These are phyloP conservation scores for Aureobasidium pullulans DNA, from an alignment of 2,329 filamentous ascomycete genomes.

Conservation along the genomic window DNA sequence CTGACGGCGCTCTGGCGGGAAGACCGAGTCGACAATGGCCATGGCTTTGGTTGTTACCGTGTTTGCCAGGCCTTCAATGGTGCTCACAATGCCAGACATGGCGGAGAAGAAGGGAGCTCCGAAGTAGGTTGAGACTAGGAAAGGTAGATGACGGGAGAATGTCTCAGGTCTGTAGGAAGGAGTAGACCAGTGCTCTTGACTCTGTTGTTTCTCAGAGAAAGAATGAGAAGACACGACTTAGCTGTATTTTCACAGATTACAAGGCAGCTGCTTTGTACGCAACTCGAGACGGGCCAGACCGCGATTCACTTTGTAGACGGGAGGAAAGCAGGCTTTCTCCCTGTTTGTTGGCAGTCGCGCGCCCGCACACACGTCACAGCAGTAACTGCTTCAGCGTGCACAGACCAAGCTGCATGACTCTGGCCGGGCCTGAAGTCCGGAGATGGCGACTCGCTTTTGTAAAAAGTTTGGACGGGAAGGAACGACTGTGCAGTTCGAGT, in stretches of 20 bases:
- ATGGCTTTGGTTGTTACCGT: conserved; percentile 24
- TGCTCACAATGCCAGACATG: conserved; percentile 20
- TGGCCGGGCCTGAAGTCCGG: neutral
- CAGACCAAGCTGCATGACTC: neutral
- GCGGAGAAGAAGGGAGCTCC: neutral
- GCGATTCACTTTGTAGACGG: neutral
- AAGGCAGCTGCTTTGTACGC: neutral
- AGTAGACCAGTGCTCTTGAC: no score
- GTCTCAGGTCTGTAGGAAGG: neutral
- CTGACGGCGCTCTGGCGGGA: conserved; percentile 56
- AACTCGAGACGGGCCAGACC: neutral
- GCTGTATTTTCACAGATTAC: neutral
- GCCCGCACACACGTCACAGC: neutral
- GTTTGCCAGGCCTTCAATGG: conserved; percentile 23
- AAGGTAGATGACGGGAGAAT: neutral
- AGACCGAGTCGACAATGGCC: conserved; percentile 41
- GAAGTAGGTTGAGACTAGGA: conserved; percentile 2
- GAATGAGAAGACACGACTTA: neutral
- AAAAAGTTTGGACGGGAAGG: conserved; percentile 7
- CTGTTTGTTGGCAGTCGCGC: neutral
- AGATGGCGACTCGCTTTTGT: neutral
- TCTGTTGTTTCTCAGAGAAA: neutral
- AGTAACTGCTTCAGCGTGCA: neutral
- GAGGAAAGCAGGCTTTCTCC: neutral
- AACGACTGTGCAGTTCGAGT: neutral